A percentile compares a stretch with the other conserved stretches of the same genome.
Conservation (phyloP, 1,284 basidiomycete genomes). For the Ustilago esculenta region DNA sequence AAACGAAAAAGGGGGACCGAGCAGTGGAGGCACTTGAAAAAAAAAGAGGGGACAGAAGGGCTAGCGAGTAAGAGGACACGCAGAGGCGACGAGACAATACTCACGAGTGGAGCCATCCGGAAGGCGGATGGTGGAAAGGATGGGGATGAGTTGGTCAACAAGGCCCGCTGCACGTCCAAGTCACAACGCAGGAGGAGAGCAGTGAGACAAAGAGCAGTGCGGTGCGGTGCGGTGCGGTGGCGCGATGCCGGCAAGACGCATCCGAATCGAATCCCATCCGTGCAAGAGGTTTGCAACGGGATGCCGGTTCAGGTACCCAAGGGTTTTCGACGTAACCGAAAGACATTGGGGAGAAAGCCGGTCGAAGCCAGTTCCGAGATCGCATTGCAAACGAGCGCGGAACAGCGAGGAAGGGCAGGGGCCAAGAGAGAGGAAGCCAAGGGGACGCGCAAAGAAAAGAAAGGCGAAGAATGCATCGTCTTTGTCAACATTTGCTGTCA, state of each 20-base stretch:
- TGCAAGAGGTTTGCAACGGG: too few species aligned
- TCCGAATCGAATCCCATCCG: slow-evolving; percentile 3
- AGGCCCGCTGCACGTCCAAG: slow-evolving; percentile 30
- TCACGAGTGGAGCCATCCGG: slow-evolving; percentile 33
- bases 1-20: slow-evolving; percentile 1
- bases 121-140: slow-evolving; percentile 13
- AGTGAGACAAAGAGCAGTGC: background rate
- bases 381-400: background rate
- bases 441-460: slow-evolving; percentile 14
- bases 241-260: too few species aligned
- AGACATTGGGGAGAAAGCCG: slow-evolving; percentile 1
- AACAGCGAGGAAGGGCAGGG: slow-evolving; percentile 19
- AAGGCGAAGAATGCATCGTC: slow-evolving; percentile 11
- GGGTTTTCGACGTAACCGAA: background rate
- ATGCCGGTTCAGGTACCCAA: slow-evolving; percentile 7
- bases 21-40: slow-evolving; percentile 1
- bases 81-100: slow-evolving; percentile 3
- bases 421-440: slow-evolving; percentile 4
- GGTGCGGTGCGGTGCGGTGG: too few species aligned
- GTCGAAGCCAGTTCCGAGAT: slow-evolving; percentile 21
- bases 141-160: slow-evolving; percentile 12
- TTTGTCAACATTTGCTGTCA: slow-evolving; percentile 28
- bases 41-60: background rate
- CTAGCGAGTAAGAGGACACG: background rate
- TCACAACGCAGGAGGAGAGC: slow-evolving; percentile 18